These are phyloP conservation scores for Carex myosuroides DNA, from an alignment of 176 grass and related monocot genomes.

Conservation along the genomic window DNA sequence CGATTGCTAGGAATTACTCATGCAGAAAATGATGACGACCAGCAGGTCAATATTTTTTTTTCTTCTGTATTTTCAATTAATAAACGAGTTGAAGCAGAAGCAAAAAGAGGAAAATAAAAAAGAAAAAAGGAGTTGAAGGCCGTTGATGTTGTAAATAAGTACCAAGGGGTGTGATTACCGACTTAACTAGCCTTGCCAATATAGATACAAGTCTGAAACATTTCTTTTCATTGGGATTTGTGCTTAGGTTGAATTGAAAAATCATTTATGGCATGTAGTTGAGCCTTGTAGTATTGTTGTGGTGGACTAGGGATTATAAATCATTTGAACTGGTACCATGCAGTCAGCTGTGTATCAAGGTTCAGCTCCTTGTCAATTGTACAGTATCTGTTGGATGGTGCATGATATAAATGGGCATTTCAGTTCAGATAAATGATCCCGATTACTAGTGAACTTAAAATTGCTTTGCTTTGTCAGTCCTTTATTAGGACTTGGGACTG, in stretches of 20 bases:
- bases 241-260: background rate
- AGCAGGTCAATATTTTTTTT: conserved; percentile 55
- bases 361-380: background rate
- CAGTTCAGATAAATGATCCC: background rate
- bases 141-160: background rate
- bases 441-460: background rate
- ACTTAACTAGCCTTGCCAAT: background rate
- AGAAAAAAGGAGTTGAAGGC: background rate
- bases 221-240: background rate
- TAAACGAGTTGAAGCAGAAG: background rate
- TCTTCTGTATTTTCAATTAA: background rate
- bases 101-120: background rate
- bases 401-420: background rate
- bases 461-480: background rate
- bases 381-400: background rate
- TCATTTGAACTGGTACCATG: background rate
- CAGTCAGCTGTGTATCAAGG: background rate
- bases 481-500: background rate
- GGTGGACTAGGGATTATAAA: no score
- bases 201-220: background rate
- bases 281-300: no score
- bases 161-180: background rate
- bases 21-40: conserved; percentile 98
- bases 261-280: no score
- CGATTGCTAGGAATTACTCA: conserved; percentile 92